phyloP scores from a whole-genome alignment of 441 rosid species.

The Codiaeum variegatum region DNA sequence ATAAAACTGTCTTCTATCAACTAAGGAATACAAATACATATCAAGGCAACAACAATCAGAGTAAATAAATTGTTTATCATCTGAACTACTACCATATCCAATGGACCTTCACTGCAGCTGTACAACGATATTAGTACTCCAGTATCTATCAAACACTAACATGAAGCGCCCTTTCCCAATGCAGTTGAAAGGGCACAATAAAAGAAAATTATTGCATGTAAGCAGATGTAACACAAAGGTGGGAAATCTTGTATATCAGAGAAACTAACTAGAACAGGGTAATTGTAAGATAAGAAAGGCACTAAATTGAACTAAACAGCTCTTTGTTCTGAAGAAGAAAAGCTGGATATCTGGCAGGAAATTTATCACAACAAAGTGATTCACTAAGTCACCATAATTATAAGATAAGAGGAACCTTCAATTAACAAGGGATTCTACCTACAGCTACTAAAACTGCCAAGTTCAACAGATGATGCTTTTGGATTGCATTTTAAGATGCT shows the following conservation, averaged over 20 bases:
- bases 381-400: neutral
- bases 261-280: conserved; percentile 3
- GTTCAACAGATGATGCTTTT: neutral
- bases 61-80: neutral
- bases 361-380: neutral
- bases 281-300: neutral
- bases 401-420: no score
- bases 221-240: neutral
- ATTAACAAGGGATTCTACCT: neutral
- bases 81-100: neutral
- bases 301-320: neutral
- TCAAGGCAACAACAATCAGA: neutral
- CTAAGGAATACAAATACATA: neutral
- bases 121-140: neutral
- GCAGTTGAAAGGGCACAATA: neutral
- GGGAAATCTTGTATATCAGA: conserved; percentile 2
- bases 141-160: neutral
- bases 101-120: neutral
- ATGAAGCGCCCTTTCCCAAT: neutral
- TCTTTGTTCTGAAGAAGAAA: neutral
- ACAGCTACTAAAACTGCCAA: no score
- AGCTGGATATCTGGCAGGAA: neutral
- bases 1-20: neutral
- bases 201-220: neutral
- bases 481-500: neutral